phyloP scores from a whole-genome alignment of 768 basidiomycete species.

The Lactarius tabidus region DNA sequence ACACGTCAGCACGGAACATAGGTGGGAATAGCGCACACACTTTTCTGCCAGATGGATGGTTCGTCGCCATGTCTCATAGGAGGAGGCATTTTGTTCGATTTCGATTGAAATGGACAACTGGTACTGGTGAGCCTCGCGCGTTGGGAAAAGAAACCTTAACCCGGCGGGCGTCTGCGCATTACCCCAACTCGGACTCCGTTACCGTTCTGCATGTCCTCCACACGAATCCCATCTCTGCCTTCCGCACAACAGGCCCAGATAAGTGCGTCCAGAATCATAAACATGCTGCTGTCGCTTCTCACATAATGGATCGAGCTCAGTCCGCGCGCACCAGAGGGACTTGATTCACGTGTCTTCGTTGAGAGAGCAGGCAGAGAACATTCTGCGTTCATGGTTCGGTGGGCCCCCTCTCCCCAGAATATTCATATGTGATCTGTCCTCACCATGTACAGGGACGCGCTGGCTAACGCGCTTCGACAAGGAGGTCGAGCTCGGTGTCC shows the following conservation, averaged over 20 bases:
- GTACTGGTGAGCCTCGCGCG: not conserved
- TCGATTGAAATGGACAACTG: not conserved
- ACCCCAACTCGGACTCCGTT: constrained; percentile 3
- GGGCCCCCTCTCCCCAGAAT: constrained; percentile 26
- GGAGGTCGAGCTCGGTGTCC: constrained; percentile 67
- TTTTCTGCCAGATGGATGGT: constrained; percentile 29
- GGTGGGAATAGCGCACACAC: constrained; percentile 10
- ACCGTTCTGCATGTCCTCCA: constrained; percentile 4
- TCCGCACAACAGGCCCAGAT: constrained; percentile 82
- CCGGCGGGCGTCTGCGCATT: not conserved
- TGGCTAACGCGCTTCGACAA: constrained; percentile 79
- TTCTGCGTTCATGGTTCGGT: constrained; percentile 79
- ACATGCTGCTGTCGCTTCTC: not conserved
- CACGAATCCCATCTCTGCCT: constrained; percentile 47
- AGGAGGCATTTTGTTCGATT: constrained; percentile 22
- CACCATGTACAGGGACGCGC: constrained; percentile 55
- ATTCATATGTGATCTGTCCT: constrained; percentile 10
- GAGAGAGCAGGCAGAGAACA: constrained; percentile 69
- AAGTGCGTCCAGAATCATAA: constrained; percentile 46
- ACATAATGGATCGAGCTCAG: constrained; percentile 38
- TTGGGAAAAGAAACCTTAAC: constrained; percentile 13
- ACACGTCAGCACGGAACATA: constrained; percentile 11
- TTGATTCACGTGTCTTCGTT: constrained; percentile 70
- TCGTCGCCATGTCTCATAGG: constrained; percentile 22
- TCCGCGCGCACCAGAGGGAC: constrained; percentile 83